Evolutionary conservation across 768 basidiomycete species (phyloP).

Genomic region (Gymnopilus dilepis): DNA sequence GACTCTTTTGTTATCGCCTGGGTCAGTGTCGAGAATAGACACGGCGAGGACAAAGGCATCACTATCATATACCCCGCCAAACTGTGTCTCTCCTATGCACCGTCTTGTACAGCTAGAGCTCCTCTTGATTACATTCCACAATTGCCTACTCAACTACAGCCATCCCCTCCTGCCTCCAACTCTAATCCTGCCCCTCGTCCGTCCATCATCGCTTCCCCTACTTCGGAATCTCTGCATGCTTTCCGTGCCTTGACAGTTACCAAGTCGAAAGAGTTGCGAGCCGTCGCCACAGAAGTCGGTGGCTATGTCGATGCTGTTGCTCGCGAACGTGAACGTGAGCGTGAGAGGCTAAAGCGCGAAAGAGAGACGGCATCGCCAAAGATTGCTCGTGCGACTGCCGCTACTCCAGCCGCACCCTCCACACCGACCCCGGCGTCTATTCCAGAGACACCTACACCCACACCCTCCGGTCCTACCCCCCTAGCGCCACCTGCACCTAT

Average conservation of each 20-base stretch:
- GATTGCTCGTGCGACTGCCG: constrained; percentile 27
- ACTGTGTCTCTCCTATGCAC: constrained; percentile 58
- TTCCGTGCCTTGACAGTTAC: constrained; percentile 60
- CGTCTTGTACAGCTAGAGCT: constrained; percentile 37
- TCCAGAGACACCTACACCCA: background rate
- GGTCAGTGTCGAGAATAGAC: constrained; percentile 77
- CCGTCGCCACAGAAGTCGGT: constrained; percentile 64
- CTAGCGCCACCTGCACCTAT: constrained; percentile 5
- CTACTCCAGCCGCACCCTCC: constrained; percentile 23
- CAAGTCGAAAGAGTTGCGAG: constrained; percentile 52
- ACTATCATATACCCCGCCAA: constrained; percentile 73
- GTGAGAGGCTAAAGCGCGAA: constrained; percentile 73
- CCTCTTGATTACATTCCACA: constrained; percentile 64
- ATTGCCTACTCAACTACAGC: constrained; percentile 66
- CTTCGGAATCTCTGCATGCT: constrained; percentile 38
- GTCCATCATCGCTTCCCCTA: constrained; percentile 37
- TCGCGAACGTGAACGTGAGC: constrained; percentile 77
- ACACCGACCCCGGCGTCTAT: constrained; percentile 8
- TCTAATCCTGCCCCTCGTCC: constrained; percentile 19
- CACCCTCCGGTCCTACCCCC: background rate
- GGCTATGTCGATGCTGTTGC: constrained; percentile 78
- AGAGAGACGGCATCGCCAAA: constrained; percentile 54
- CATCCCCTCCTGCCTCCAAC: constrained; percentile 45
- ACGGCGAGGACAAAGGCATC: constrained; percentile 81
- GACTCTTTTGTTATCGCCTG: constrained; percentile 66